Base-by-base conservation (phyloP, 768 basidiomycete genomes). In the Pleurotus citrinopileatus region DNA sequence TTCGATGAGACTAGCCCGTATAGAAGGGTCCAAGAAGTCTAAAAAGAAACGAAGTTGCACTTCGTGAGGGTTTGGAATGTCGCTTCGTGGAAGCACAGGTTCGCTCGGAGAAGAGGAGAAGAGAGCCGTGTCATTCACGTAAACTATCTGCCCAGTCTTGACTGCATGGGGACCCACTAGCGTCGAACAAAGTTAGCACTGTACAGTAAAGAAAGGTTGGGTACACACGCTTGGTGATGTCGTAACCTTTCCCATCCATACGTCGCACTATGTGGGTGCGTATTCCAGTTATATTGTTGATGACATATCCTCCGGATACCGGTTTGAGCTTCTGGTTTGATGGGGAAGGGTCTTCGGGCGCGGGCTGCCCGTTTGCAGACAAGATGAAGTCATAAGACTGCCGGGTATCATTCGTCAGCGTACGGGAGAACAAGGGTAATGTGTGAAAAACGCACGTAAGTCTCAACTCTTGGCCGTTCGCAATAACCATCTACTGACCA, bases 321-420 rank as follows among this genome's bases (percentile, higher is more conserved):
- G 77, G 67, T 12, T 73, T 74, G 9, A 95, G 67, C 65, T 94
- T 95, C 26, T 82, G 64, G 3, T 75, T 63, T 60, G 79, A 81
- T 3, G 91, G 93, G 55, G 83, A 82, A 23, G 78, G 65, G 67
- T 94, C 92, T 67, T 93, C 91, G 1, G 74, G 57, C 1, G 82
- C 78, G 3, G 57, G 23, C 53, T 73, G 66, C 9, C 86, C 83
- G 60, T 81, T 72, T 0, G 83, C 64, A 1, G 91, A 84, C 54
- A 97, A 73, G 45, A 93, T 75, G 60, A 94, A 93, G 59, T 95
- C 88, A 65, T 86, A 91, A 1, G 85, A 80, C 94, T 95, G 36
- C 32, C 32, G 32, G 3, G 3, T 10, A n/a, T n/a, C n/a, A n/a
- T n/a, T n/a, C n/a, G n/a, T n/a, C n/a, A n/a, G n/a, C n/a, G n/a